These are phyloP conservation scores for Chlamydomonas asymmetrica DNA, from an alignment of 139 green algal species.

Conservation along the genomic window DNA sequence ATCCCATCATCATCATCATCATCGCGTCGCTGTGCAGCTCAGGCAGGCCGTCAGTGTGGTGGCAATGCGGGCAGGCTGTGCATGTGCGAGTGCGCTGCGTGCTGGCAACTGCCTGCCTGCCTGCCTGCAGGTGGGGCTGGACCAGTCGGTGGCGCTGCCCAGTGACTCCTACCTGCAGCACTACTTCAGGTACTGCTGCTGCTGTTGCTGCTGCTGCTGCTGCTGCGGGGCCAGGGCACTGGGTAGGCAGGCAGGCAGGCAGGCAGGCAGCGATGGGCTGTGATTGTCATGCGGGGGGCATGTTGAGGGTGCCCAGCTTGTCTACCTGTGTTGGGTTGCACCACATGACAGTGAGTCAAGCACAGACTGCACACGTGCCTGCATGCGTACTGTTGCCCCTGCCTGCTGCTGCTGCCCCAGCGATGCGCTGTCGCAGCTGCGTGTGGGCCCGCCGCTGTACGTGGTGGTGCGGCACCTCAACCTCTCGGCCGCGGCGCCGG, in stretches of 20 bases:
- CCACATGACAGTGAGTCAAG: too few species aligned
- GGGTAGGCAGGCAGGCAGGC: too few species aligned
- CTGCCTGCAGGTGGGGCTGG: slow-evolving; percentile 64
- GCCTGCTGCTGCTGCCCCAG: slow-evolving; percentile 6
- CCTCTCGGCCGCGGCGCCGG: slow-evolving; percentile 41
- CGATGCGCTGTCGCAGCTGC: slow-evolving; percentile 67
- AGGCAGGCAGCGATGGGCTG: too few species aligned
- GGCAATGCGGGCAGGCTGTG: background rate
- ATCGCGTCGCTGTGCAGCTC: too few species aligned
- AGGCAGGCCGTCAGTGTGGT: background rate
- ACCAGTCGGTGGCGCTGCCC: slow-evolving; percentile 87
- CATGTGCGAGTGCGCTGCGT: slow-evolving; percentile 33
- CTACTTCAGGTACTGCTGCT: slow-evolving; percentile 86
- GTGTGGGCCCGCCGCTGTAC: slow-evolving; percentile 87
- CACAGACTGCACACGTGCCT: too few species aligned
- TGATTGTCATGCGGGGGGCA: too few species aligned
- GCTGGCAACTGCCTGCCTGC: slow-evolving; percentile 31
- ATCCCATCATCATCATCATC: too few species aligned
- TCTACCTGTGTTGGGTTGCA: too few species aligned
- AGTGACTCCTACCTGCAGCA: slow-evolving; percentile 89
- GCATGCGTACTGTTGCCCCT: too few species aligned
- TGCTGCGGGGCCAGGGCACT: too few species aligned
- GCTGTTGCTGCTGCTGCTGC: too few species aligned
- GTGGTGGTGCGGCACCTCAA: slow-evolving; percentile 82
- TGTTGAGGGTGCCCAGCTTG: too few species aligned